Percentiles rank a stretch among this genome's conserved stretches.
Evolutionary conservation across 495 filamentous ascomycete species (phyloP).

Genomic region (Hypoxylon intermedium): DNA sequence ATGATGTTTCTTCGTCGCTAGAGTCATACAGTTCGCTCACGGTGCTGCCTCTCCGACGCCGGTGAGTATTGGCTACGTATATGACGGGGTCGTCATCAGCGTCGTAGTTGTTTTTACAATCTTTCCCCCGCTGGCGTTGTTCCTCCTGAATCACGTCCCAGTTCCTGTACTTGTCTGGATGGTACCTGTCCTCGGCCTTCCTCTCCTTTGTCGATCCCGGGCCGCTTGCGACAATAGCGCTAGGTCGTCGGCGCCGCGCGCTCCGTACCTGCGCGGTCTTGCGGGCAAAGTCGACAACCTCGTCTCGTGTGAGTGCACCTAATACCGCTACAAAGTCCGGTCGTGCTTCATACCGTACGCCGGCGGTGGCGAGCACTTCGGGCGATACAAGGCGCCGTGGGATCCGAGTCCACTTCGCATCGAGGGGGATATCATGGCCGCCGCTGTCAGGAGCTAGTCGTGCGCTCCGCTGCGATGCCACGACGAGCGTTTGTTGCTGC

Average conservation of each 20-base stretch:
- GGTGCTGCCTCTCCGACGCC: constrained; percentile 29
- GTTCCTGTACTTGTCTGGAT: constrained; percentile 40
- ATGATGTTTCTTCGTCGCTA: constrained; percentile 26
- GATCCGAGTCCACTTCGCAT: constrained; percentile 77
- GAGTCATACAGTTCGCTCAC: constrained; percentile 41
- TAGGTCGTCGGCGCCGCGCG: constrained; percentile 32
- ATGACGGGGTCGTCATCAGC: constrained; percentile 32
- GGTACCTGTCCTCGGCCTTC: constrained; percentile 26
- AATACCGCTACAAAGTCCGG: constrained; percentile 72
- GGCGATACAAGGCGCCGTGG: constrained; percentile 69
- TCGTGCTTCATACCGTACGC: constrained; percentile 72
- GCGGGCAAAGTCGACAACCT: constrained; percentile 66
- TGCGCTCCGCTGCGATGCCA: constrained; percentile 9
- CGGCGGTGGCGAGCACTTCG: constrained; percentile 67
- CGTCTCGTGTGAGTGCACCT: constrained; percentile 63
- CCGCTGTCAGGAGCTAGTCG: constrained; percentile 57
- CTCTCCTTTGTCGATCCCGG: constrained; percentile 10
- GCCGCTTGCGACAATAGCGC: neutral
- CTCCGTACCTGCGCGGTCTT: constrained; percentile 63
- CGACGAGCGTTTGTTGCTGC: constrained; percentile 9
- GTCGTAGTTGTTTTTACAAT: constrained; percentile 27
- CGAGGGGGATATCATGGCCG: constrained; percentile 67
- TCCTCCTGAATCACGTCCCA: constrained; percentile 37
- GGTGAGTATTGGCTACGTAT: constrained; percentile 29
- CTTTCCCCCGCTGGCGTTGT: constrained; percentile 5